Percentiles rank a stretch among this genome's conserved stretches.
Conservation (phyloP, 2,329 filamentous ascomycete genomes). For the Tolypocladium ophioglossoides region DNA sequence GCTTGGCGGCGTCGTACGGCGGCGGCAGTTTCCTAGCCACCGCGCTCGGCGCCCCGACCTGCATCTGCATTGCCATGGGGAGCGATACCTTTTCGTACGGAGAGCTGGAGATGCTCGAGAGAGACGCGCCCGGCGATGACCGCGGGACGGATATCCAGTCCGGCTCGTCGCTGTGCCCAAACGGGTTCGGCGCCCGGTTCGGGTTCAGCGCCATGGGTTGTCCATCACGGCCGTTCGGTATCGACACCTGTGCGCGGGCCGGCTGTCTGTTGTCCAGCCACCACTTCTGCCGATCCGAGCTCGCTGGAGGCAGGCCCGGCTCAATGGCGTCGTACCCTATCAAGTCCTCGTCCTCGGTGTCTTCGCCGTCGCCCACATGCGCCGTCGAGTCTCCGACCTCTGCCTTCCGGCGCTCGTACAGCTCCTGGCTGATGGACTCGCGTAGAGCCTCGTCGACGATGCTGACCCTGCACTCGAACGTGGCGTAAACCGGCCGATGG, state of each 20-base stretch:
- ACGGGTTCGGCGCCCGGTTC: conserved; percentile 70
- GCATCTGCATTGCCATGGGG: conserved; percentile 30
- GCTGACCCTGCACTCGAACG: conserved; percentile 74
- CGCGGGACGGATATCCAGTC: conserved; percentile 70
- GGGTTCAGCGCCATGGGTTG: conserved; percentile 59
- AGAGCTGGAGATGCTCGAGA: conserved; percentile 48
- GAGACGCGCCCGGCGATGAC: conserved; percentile 40
- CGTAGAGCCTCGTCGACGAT: conserved; percentile 68
- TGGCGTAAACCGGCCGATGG: conserved; percentile 88
- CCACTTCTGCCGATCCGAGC: conserved; percentile 60
- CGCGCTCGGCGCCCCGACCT: conserved; percentile 30
- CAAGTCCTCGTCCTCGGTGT: conserved; percentile 67
- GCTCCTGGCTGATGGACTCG: conserved; percentile 58
- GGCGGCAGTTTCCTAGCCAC: conserved; percentile 40
- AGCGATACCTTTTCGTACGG: conserved; percentile 48
- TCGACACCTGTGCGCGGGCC: conserved; percentile 60
- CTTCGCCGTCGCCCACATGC: conserved; percentile 38
- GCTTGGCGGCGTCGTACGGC: conserved; percentile 33
- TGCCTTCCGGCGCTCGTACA: conserved; percentile 61
- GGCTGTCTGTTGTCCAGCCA: conserved; percentile 62
- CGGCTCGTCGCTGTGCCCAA: conserved; percentile 59
- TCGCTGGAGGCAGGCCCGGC: conserved; percentile 60
- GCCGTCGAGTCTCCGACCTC: conserved; percentile 56
- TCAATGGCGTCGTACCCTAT: conserved; percentile 76
- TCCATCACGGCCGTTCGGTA: conserved; percentile 42